phyloP scores from a whole-genome alignment of 1,139 yeast species.

The Sugiyamaella xylanicola region DNA sequence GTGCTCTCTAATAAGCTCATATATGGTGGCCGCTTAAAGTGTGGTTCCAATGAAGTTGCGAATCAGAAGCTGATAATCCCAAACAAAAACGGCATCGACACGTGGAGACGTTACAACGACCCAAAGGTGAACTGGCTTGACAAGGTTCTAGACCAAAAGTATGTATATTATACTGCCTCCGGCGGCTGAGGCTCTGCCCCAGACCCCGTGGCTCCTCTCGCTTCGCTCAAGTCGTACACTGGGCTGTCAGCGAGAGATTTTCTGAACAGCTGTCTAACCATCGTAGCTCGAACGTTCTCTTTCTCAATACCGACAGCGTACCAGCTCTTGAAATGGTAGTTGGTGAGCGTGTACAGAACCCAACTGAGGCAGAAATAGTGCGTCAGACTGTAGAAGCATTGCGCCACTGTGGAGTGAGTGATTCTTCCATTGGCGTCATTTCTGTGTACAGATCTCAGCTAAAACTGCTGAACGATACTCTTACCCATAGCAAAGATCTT shows the following conservation, averaged over 20 bases:
- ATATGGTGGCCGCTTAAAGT: constrained; percentile 70
- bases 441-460: constrained; percentile 86
- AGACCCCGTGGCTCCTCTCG: not conserved
- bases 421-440: constrained; percentile 75
- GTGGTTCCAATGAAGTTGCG: constrained; percentile 71
- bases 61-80: constrained; percentile 56
- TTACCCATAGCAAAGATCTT: constrained; percentile 47
- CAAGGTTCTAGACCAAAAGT: constrained; percentile 47
- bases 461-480: constrained; percentile 2
- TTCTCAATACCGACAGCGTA: constrained; percentile 73
- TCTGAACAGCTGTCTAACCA: too few relatives aligned
- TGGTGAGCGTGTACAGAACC: constrained; percentile 73
- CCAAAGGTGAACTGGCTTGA: constrained; percentile 48
- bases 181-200: not conserved
- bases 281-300: constrained; percentile 57
- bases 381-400: constrained; percentile 64
- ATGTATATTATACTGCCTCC: constrained; percentile 3
- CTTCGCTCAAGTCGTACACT: not conserved
- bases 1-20: constrained; percentile 74
- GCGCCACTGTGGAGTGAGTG: constrained; percentile 59
- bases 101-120: constrained; percentile 22
- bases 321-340: constrained; percentile 58
- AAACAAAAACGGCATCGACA: constrained; percentile 29
- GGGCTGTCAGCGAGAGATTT: too few relatives aligned
- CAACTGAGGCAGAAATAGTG: constrained; percentile 67